phyloP scores from a whole-genome alignment of 2,329 filamentous ascomycete genomes.

The Neodidymelliopsis sp. region DNA sequence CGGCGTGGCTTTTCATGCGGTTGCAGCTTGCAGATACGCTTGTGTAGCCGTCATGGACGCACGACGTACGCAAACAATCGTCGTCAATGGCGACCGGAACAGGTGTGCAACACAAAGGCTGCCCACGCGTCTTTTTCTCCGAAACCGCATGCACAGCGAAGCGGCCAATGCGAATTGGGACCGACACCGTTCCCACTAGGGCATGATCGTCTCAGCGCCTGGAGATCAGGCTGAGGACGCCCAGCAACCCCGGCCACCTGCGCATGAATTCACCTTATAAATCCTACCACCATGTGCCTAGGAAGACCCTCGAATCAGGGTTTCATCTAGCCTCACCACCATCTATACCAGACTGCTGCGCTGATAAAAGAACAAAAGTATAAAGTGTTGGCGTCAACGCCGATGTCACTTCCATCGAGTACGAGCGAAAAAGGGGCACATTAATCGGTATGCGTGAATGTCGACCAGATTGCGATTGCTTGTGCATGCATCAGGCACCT shows the following conservation, averaged over 20 bases:
- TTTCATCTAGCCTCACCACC: slow-evolving; percentile 15
- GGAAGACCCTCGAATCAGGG: slow-evolving; percentile 23
- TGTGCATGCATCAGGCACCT: no score
- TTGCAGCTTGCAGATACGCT: neutral
- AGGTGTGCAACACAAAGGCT: slow-evolving; percentile 1
- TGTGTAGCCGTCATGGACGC: slow-evolving; percentile 14
- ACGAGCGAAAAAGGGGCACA: slow-evolving; percentile 4
- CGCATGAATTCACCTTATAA: slow-evolving; percentile 26
- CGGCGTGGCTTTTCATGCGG: slow-evolving; percentile 8
- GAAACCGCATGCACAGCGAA: slow-evolving; percentile 22
- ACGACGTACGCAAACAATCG: slow-evolving; percentile 14
- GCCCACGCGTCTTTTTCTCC: slow-evolving; percentile 12
- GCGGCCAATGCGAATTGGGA: slow-evolving; percentile 18
- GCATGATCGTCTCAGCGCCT: slow-evolving; percentile 23
- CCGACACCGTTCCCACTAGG: slow-evolving; percentile 18
- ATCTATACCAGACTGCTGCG: slow-evolving; percentile 11
- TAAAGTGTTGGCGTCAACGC: slow-evolving; percentile 10
- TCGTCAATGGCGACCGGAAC: slow-evolving; percentile 11
- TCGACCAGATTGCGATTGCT: neutral
- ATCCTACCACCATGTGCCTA: slow-evolving; percentile 7
- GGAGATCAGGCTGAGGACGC: slow-evolving; percentile 17
- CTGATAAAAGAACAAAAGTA: neutral
- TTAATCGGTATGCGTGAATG: neutral
- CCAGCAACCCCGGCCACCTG: slow-evolving; percentile 8
- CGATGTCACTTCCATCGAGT: neutral